Base-by-base conservation (phyloP, 805 yeast genomes). In the Lachancea sp. region DNA sequence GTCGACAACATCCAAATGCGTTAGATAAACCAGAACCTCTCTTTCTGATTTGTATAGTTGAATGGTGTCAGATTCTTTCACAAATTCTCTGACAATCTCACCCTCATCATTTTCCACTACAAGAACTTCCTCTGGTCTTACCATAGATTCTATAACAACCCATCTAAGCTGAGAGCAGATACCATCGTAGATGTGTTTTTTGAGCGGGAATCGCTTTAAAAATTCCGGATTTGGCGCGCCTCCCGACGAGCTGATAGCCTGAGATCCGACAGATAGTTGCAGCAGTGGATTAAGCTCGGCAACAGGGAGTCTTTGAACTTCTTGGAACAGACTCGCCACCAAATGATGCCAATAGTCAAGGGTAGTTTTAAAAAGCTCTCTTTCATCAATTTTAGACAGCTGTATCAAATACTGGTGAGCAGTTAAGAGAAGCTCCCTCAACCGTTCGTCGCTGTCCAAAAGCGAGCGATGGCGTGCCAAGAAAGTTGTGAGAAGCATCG, bases 21-120 rank as follows among this genome's bases (percentile, higher is more conserved):
- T 93, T 62, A 93, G 74, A 65, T 88, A 93, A 44, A 93, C 99
- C 47, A 93, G 72, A 12, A 89, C 95, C 66, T 93, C 98, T 66
- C 98, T 82, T 87, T 90, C 87, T 26, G 91, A 81, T 69, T 93
- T 91, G 72, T 93, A 93, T 50, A 93, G 73, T 55, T 89, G 95
- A 59, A 93, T 93, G 10, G 99, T 93, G 64, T 93, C 99, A 62
- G 93, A 84, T 67, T 93, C 99, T 61, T 87, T 88, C 46, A 91
- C 96, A 53, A 91, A 90, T 61, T 91, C 98, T 60, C 99, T 80
- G 37, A 93, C 99, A 65, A 93, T 91, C 70, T 93, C 99, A 56
- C 99, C 99, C 69, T 93, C 99, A 67, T 93, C 99, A 63, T 91
- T 91, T 67, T 93, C 98, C 41, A 90, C 97, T 69, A 93, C 79